These are phyloP conservation scores for Petasospora fabianii DNA, from an alignment of 1,139 yeast species.

Conservation along the genomic window DNA sequence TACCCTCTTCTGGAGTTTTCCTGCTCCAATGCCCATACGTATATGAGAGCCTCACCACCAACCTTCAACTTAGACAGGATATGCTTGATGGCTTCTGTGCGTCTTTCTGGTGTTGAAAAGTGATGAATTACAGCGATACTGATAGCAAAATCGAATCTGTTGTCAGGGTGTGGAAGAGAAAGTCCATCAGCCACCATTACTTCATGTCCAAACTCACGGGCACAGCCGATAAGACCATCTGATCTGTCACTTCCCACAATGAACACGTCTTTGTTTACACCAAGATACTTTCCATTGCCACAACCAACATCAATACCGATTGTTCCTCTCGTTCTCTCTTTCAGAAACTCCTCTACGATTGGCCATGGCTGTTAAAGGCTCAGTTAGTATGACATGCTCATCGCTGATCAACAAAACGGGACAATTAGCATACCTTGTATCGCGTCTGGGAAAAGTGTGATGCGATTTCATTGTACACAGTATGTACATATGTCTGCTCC, in stretches of 20 bases:
- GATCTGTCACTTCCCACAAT: slow-evolving; percentile 85
- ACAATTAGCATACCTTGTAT: slow-evolving; percentile 45
- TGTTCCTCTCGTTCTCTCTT: slow-evolving; percentile 37
- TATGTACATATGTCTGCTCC: slow-evolving; percentile 80
- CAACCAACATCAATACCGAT: slow-evolving; percentile 82
- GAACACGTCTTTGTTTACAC: slow-evolving; percentile 61
- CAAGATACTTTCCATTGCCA: slow-evolving; percentile 91
- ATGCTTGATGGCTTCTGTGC: slow-evolving; percentile 68
- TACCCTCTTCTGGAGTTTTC: slow-evolving; percentile 47
- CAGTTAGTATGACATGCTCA: background rate
- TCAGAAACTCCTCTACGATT: slow-evolving; percentile 71
- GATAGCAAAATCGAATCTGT: slow-evolving; percentile 82
- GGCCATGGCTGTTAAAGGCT: slow-evolving; percentile 99
- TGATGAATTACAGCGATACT: slow-evolving; percentile 96
- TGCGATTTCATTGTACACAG: slow-evolving; percentile 89
- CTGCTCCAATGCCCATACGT: slow-evolving; percentile 97
- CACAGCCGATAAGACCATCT: slow-evolving; percentile 72
- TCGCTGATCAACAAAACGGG: slow-evolving; percentile 10
- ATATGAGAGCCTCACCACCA: slow-evolving; percentile 72
- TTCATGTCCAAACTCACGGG: slow-evolving; percentile 48
- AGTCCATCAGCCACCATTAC: slow-evolving; percentile 72
- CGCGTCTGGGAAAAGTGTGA: slow-evolving; percentile 89
- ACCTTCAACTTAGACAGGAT: slow-evolving; percentile 55
- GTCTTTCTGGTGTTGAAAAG: slow-evolving; percentile 77
- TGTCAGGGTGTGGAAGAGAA: slow-evolving; percentile 53